Conservation (phyloP, 2,329 filamentous ascomycete species). For the Fusarium nodosum region DNA sequence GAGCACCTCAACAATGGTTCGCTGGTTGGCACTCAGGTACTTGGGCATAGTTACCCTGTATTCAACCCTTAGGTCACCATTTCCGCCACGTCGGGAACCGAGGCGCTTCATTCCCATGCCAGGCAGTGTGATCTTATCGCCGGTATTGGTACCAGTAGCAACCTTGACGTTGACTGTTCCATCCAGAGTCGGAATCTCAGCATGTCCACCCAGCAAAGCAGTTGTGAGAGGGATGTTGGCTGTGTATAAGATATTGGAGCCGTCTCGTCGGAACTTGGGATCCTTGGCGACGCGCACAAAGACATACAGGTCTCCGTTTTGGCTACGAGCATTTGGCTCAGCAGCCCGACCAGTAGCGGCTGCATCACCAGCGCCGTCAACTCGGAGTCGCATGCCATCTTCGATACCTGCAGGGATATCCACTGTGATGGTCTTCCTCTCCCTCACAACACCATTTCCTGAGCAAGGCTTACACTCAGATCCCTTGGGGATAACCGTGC, state of each 20-base stretch:
- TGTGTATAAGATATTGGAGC: constrained; percentile 93
- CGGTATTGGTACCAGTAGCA: constrained; percentile 89
- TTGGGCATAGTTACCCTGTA: constrained; percentile 97
- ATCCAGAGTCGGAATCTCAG: constrained; percentile 89
- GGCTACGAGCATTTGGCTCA: constrained; percentile 72
- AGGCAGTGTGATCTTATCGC: constrained; percentile 88
- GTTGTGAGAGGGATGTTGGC: constrained; percentile 93
- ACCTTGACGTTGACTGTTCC: constrained; percentile 92
- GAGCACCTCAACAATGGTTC: constrained; percentile 93
- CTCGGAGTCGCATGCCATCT: constrained; percentile 91
- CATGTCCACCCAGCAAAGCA: constrained; percentile 90
- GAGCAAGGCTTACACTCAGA: constrained; percentile 84
- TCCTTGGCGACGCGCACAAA: constrained; percentile 91
- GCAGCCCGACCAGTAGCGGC: constrained; percentile 79
- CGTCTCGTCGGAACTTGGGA: constrained; percentile 87
- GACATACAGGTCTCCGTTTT: constrained; percentile 90
- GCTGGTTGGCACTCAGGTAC: constrained; percentile 90
- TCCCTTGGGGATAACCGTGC: constrained; percentile 80
- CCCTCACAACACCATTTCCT: constrained; percentile 86
- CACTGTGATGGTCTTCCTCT: constrained; percentile 85
- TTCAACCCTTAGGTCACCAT: constrained; percentile 90
- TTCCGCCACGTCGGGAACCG: constrained; percentile 72
- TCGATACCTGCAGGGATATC: constrained; percentile 97
- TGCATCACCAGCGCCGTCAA: constrained; percentile 89
- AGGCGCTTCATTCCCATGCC: constrained; percentile 97